Evolutionary conservation across 306 rosid genomes (phyloP), one percentile per base, ranked within the genome.

Genomic region (peach (Prunus persica)): DNA sequence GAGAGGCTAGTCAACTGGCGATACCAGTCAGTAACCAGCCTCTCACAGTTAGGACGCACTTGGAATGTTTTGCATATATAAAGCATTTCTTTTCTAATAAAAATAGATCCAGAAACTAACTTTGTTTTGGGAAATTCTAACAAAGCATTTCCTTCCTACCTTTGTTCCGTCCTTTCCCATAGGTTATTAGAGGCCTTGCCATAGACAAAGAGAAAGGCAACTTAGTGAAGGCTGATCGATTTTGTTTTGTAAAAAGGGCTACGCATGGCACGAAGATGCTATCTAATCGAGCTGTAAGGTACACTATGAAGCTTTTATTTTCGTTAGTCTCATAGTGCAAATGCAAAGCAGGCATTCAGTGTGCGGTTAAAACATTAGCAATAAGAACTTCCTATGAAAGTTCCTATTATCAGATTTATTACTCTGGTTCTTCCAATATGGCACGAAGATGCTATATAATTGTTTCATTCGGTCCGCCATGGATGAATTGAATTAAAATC

Each of bases 121-220:
- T 28, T 28, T 28, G 28, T 27, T 27, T 27, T 30, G 32, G 32
- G 5, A 3, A 30, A 3, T 3, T 0, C 5, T 30, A 30, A 30
- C 3, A 30, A 30, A 30, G 32, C 32, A 30, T 30, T 30, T 75
- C 65, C 67, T 52, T 61, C 27, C 51, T 34, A 15, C 25, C 15
- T 27, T n/a, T 28, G 27, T 28, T 62, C 64, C 34, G 49, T 60
- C 22, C 20, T 77, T 54, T 73, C 57, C 34, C 12, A 27, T 80
- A 94, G 98, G 97, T 95, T 67, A 95, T 95, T 75, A 89, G 97
- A 83, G 98, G 98, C 79, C 98, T 92, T 63, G 98, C 92, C 75
- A 92, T 95, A 81, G 98, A 95, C 88, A 95, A 90, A 86, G 96
- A 90, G 83, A 92, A 81, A 71, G 97, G 98, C 60, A 95, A 95